Base-by-base conservation (phyloP, 805 yeast genomes). In the Ogataea pilisensis region DNA sequence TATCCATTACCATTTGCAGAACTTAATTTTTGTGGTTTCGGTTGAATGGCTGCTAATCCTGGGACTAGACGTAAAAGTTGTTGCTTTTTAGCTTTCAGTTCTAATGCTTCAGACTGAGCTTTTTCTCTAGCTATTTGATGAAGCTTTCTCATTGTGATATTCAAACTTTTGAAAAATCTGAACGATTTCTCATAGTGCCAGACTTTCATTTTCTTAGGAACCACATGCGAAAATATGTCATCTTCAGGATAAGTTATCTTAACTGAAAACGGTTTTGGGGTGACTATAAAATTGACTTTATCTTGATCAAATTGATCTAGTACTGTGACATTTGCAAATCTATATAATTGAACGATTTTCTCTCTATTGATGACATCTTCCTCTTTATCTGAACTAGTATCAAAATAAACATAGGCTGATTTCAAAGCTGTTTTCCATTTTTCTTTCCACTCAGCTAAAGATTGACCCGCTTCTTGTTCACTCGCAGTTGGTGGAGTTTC, bases 171-270 rank as follows among this genome's bases (percentile, higher is more conserved):
- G 53, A 76, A 69, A 45, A 76, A 76, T 33, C 81, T 58, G 47
- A 73, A 72, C 18, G 76, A 78, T 57, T 76, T 76, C 44, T 75
- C 80, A 48, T 68, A 74, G 55, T 73, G 77, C 82, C 82, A 76
- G 18, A 76, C 81, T 51, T 76, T 76, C 42, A 75, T 74, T 45
- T 72, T 69, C 33, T 68, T 61, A 16, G 61, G 58, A 30, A 63
- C 57, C 16, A 74, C 78, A 45, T 69, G 66, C 41, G 68, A 63
- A 50, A 74, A 76, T 5, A 72, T 68, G 53, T 76, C 80, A 49
- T 62, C 65, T 8, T 66, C 44, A 4, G 67, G 58, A 45, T 75
- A 76, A 0, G 48, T 48, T 18, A 56, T 58, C 31, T 58, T 58
- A 9, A 64, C 43, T 26, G 63, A 60, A 50, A 63, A 76, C 2